Percentiles rank a stretch among this genome's conserved stretches.
These are phyloP conservation scores for Sporothrix globosa DNA, from an alignment of 2,329 filamentous ascomycete species.

Conservation along the genomic window DNA sequence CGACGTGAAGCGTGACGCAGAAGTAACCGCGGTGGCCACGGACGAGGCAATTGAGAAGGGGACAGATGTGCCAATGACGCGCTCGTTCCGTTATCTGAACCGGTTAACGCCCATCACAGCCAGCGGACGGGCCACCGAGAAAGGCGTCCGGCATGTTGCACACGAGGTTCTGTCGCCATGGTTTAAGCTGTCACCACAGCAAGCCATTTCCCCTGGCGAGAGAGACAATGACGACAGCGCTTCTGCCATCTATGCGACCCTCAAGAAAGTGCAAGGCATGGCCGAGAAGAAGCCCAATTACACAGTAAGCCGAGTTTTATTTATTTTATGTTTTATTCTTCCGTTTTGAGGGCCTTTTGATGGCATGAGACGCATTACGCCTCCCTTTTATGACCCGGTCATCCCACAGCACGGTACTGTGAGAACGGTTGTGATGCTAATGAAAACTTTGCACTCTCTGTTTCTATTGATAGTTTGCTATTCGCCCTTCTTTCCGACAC, in stretches of 20 bases:
- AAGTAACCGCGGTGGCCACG: conserved; percentile 50
- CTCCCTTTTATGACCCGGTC: no score
- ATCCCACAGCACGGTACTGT: neutral
- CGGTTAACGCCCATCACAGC: conserved; percentile 56
- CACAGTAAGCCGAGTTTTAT: conserved; percentile 48
- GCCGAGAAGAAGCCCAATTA: conserved; percentile 38
- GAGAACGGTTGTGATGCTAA: neutral
- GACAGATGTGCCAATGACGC: neutral
- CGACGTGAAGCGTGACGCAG: conserved; percentile 53
- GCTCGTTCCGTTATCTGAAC: conserved; percentile 57
- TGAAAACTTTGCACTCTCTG: neutral
- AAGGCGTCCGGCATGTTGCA: conserved; percentile 67
- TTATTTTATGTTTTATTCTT: conserved; percentile 22
- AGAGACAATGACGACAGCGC: neutral
- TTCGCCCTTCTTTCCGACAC: conserved; percentile 75
- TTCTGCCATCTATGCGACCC: neutral
- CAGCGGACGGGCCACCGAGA: conserved; percentile 67
- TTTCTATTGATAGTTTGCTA: conserved; percentile 67
- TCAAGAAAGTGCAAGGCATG: neutral
- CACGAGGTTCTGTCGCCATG: conserved; percentile 63
- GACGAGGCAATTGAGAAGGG: conserved; percentile 22
- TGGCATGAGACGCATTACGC: no score
- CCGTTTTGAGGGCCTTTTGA: neutral
- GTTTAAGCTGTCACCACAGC: conserved; percentile 56
- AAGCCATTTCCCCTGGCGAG: conserved; percentile 30